These are phyloP conservation scores for Hagleromyces aurorensis DNA, from an alignment of 805 yeast species.

Conservation along the genomic window DNA sequence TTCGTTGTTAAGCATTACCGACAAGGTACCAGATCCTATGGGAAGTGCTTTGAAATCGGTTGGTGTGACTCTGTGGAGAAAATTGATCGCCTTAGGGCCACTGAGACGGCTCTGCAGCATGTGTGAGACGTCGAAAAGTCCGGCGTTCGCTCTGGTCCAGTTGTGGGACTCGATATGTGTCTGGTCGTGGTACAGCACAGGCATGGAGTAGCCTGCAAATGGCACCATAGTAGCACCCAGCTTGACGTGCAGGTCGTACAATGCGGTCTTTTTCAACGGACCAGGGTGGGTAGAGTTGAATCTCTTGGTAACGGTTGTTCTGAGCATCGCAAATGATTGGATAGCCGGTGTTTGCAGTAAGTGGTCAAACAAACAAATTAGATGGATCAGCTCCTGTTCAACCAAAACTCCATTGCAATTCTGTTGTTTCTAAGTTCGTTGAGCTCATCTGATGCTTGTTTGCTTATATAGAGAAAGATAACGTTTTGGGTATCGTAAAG, in stretches of 20 bases:
- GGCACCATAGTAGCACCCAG: slow-evolving; percentile 89
- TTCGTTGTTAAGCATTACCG: slow-evolving; percentile 62
- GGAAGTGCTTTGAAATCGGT: slow-evolving; percentile 58
- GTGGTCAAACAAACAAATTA: no score
- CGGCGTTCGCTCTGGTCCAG: slow-evolving; percentile 86
- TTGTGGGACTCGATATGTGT: slow-evolving; percentile 87
- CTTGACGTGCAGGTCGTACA: slow-evolving; percentile 69
- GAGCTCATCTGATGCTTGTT: no score
- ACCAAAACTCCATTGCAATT: no score
- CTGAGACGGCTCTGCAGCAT: slow-evolving; percentile 84
- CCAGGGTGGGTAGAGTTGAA: slow-evolving; percentile 29
- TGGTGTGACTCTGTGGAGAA: slow-evolving; percentile 82
- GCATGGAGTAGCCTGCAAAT: slow-evolving; percentile 96
- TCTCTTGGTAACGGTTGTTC: slow-evolving; percentile 15
- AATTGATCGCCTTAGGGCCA: slow-evolving; percentile 60
- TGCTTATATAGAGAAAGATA: no score
- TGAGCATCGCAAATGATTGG: slow-evolving; percentile 1
- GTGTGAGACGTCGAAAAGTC: slow-evolving; percentile 93
- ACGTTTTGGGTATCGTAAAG: no score
- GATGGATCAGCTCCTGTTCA: no score
- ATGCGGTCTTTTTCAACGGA: slow-evolving; percentile 57
- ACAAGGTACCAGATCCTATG: slow-evolving; percentile 58
- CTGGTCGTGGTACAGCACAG: slow-evolving; percentile 78
- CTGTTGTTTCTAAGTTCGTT: no score
- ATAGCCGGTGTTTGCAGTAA: no score